Base-by-base conservation (phyloP, 1,139 yeast species). In the Wickerhamomyces sp. region DNA sequence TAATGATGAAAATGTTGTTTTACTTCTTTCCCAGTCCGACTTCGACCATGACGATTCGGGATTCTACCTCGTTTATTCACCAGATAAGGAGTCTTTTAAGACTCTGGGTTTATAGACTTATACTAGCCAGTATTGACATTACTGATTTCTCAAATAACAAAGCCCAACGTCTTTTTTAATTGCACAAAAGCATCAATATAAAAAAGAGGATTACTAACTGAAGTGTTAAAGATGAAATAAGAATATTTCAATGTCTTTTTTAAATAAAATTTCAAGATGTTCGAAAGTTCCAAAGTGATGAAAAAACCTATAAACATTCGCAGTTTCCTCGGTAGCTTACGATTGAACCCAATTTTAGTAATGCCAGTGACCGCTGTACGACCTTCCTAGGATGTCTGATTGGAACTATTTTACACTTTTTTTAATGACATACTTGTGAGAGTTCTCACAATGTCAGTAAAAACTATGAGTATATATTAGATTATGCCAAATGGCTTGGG, bases 291-390 rank as follows among this genome's bases (percentile, higher is more conserved):
- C 45, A 54, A 78, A 60, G 70, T 82, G 92, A 83, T 83, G 92
- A 82, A 78, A 79, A 65, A 70, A 68, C 78, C 83, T 78, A 70
- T 53, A 61, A 74, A 81, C 92, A 82, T 82, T 83, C 92, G 90
- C 92, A 83, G 92, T 83, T 82, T 82, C 90, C 90, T 77, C 92
- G 90, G 90, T 82, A 83, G 87, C 78, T 73, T 77, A 81, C 89
- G 74, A 70, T 67, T 61, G 63, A 88, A 82, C 82, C 90, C 89
- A 86, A 79, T 76, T 81, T 76, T 65, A 56, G 85, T n/a, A 79
- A 74, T 76, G 78, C 65, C 88, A 70, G 89, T 82, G 90, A 82
- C 90, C 90, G 92, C 76, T 68, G 67, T 42, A 50, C 50, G 73
- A 69, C 75, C 78, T 72, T 73, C 78, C 78, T 68, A 69, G 78